Percentiles rank a stretch among this genome's conserved stretches.
Conservation (phyloP, 192 early-diverging fungal genomes). For the Coemansia furcata region DNA sequence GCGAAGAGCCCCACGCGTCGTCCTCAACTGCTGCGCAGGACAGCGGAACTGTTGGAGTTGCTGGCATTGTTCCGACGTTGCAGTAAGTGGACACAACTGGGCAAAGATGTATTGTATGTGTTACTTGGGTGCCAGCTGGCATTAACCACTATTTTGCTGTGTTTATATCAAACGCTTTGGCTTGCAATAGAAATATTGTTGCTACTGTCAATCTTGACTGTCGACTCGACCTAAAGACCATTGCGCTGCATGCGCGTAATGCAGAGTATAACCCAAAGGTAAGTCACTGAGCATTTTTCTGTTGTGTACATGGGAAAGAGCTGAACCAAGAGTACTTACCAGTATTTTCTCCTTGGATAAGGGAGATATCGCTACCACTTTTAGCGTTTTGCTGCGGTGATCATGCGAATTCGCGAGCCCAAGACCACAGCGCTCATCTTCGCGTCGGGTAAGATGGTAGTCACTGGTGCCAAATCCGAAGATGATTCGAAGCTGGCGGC, state of each 20-base stretch:
- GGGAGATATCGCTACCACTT: neutral
- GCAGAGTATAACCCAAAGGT: slow-evolving; percentile 99
- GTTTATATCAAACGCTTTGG: neutral
- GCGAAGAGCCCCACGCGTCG: slow-evolving; percentile 8
- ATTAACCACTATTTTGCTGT: neutral
- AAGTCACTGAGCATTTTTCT: slow-evolving; percentile 9
- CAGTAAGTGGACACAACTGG: slow-evolving; percentile 20
- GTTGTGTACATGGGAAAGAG: neutral
- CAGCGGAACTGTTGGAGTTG: slow-evolving; percentile 24
- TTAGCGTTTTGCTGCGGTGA: slow-evolving; percentile 99
- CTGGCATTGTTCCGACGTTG: slow-evolving; percentile 51
- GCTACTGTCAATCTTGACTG: slow-evolving; percentile 98
- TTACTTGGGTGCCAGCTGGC: neutral
- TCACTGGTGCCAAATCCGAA: slow-evolving; percentile 97
- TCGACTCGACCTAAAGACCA: slow-evolving; percentile 96
- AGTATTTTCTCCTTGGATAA: neutral
- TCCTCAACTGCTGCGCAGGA: slow-evolving; percentile 2
- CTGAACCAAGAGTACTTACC: neutral
- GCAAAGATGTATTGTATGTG: neutral
- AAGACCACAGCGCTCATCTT: slow-evolving; percentile 99
- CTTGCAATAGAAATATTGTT: slow-evolving; percentile 82
- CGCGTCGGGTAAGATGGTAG: slow-evolving; percentile 99
- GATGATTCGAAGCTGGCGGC: slow-evolving; percentile 95
- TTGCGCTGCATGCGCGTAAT: slow-evolving; percentile 98
- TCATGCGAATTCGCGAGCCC: slow-evolving; percentile 99